Conservation (phyloP, 2,329 filamentous ascomycete genomes). For the Cercospora zeae-maydis region DNA sequence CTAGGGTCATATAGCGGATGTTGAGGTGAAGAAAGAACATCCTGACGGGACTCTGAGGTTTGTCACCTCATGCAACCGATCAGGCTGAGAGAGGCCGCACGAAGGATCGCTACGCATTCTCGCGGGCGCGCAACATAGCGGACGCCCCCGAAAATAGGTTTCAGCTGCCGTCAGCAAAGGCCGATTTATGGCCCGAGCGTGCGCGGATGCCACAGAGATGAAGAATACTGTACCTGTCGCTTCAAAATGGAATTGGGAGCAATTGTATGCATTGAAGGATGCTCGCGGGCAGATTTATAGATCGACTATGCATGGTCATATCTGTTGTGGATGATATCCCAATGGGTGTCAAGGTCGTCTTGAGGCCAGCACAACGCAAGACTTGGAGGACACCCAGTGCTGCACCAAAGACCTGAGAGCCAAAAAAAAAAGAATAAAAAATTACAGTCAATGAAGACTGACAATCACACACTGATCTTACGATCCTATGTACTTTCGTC, state of each 20-base stretch:
- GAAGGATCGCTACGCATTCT: not conserved
- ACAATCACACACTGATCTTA: not conserved
- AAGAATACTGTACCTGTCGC: not conserved
- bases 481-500: not conserved
- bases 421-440: slow-evolving; percentile 36
- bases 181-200: not conserved
- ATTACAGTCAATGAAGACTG: slow-evolving; percentile 18
- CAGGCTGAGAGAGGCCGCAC: slow-evolving; percentile 14
- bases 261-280: not conserved
- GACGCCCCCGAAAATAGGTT: not conserved
- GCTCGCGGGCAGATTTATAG: not conserved
- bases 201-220: not conserved
- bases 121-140: not conserved
- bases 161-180: not conserved
- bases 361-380: slow-evolving; percentile 1
- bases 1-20: not conserved
- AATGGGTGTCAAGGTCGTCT: not conserved
- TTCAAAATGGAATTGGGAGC: not conserved
- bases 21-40: not conserved
- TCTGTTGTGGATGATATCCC: not conserved
- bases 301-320: not conserved
- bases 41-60: not conserved
- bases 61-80: not conserved
- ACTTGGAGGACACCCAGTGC: slow-evolving; percentile 39
- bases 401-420: slow-evolving; percentile 26